These are phyloP conservation scores for Macrocystidia cucumis DNA, from an alignment of 1,284 basidiomycete genomes.

Conservation along the genomic window DNA sequence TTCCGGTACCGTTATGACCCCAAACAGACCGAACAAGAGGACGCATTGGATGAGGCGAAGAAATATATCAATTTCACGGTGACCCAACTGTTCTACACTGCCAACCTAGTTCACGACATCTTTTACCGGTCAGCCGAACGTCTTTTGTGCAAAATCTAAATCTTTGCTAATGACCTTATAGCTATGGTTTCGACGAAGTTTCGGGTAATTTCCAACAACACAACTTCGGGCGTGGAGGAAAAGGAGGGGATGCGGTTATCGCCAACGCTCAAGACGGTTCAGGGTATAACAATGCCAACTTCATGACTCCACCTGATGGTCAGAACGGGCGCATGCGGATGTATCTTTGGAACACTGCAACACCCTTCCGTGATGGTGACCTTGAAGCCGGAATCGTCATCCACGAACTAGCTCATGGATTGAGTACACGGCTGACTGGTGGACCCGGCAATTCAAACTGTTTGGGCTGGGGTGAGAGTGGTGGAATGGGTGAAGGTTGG, in stretches of 20 bases:
- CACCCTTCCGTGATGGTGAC: slow-evolving; percentile 90
- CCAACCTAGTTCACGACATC: slow-evolving; percentile 76
- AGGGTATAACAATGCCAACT: slow-evolving; percentile 86
- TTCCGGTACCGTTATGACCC: slow-evolving; percentile 75
- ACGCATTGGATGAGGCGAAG: slow-evolving; percentile 59
- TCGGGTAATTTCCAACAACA: slow-evolving; percentile 96
- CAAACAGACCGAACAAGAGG: slow-evolving; percentile 34
- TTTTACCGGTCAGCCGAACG: slow-evolving; percentile 61
- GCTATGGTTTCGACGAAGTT: slow-evolving; percentile 86
- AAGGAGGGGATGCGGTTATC: slow-evolving; percentile 85
- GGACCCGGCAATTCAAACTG: slow-evolving; percentile 91
- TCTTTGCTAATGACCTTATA: slow-evolving; percentile 17
- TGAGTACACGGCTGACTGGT: slow-evolving; percentile 91
- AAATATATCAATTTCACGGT: slow-evolving; percentile 83
- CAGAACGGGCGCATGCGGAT: slow-evolving; percentile 89
- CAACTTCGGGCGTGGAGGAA: slow-evolving; percentile 89
- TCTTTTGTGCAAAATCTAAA: slow-evolving; percentile 1
- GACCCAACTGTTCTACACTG: slow-evolving; percentile 90
- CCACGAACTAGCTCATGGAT: slow-evolving; percentile 84
- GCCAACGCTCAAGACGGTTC: slow-evolving; percentile 93
- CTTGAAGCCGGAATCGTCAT: slow-evolving; percentile 93
- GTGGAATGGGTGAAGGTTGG: slow-evolving; percentile 97
- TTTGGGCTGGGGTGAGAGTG: slow-evolving; percentile 92
- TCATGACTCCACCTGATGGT: slow-evolving; percentile 73
- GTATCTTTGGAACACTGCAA: slow-evolving; percentile 92